phyloP scores from a whole-genome alignment of 2,329 filamentous ascomycete species.

The Plectosphaerella sp. region DNA sequence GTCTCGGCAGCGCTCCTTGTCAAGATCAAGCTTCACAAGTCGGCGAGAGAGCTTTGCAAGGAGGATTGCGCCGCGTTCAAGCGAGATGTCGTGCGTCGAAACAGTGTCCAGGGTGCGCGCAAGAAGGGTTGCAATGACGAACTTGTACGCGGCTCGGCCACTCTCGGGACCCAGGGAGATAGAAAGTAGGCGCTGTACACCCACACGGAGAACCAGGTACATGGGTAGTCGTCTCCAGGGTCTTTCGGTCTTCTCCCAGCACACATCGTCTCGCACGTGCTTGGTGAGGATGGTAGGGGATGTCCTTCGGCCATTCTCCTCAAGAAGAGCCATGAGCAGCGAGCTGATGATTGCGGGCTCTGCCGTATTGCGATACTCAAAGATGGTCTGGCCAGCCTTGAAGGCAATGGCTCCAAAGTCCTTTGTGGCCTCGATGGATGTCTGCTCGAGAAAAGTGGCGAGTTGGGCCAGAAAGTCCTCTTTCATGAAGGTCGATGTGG shows the following conservation, averaged over 20 bases:
- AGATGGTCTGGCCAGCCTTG: slow-evolving; percentile 45
- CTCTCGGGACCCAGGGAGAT: slow-evolving; percentile 28
- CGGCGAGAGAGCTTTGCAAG: slow-evolving; percentile 52
- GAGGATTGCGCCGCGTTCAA: slow-evolving; percentile 33
- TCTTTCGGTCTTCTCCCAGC: slow-evolving; percentile 35
- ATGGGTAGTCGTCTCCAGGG: slow-evolving; percentile 61
- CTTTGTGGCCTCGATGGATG: slow-evolving; percentile 47
- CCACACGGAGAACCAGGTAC: slow-evolving; percentile 60
- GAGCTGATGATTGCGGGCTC: slow-evolving; percentile 54
- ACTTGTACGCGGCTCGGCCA: slow-evolving; percentile 52
- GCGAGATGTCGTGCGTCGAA: slow-evolving; percentile 14
- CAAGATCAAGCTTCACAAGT: slow-evolving; percentile 51
- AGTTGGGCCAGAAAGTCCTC: slow-evolving; percentile 26
- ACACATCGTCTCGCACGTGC: slow-evolving; percentile 59
- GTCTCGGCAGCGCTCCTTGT: slow-evolving; percentile 18
- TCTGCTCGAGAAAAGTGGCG: slow-evolving; percentile 49
- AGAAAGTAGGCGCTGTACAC: slow-evolving; percentile 46
- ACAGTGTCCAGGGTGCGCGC: slow-evolving; percentile 38
- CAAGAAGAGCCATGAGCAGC: slow-evolving; percentile 56
- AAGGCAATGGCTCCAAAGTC: slow-evolving; percentile 43
- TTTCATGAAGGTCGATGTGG: slow-evolving; percentile 21
- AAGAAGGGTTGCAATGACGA: slow-evolving; percentile 46
- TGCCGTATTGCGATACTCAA: slow-evolving; percentile 54
- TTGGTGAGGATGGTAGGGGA: slow-evolving; percentile 43
- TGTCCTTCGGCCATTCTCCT: slow-evolving; percentile 41